Evolutionary conservation across 2,329 filamentous ascomycete species (phyloP).

Genomic region (Verticillium klebahnii): DNA sequence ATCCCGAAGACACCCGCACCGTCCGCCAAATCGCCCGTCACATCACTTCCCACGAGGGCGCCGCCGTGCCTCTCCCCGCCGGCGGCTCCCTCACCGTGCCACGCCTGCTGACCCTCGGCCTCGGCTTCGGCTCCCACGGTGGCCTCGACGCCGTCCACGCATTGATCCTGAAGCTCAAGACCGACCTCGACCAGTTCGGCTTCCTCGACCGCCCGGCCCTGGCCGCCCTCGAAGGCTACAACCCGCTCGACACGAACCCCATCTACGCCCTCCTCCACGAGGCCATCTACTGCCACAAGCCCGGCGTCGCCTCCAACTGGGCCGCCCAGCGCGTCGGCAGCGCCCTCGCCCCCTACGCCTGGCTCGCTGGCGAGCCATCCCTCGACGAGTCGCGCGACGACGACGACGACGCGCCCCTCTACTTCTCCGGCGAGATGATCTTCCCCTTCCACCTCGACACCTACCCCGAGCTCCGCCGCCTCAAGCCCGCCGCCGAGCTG

Average conservation of each 20-base stretch:
- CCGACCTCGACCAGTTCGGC: conserved; percentile 73
- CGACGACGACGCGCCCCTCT: conserved; percentile 47
- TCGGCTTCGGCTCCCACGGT: conserved; percentile 74
- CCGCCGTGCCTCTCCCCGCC: conserved; percentile 57
- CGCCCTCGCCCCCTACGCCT: conserved; percentile 39
- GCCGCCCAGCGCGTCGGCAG: conserved; percentile 63
- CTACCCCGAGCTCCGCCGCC: conserved; percentile 67
- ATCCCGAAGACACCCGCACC: conserved; percentile 68
- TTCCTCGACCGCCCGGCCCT: conserved; percentile 70
- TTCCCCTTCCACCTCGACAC: conserved; percentile 81
- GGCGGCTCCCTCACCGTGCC: conserved; percentile 69
- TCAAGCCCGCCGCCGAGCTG: conserved; percentile 65
- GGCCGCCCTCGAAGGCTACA: conserved; percentile 59
- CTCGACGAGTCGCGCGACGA: conserved; percentile 18
- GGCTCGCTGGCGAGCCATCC: conserved; percentile 38
- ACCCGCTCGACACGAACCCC: conserved; percentile 69
- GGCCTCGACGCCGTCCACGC: conserved; percentile 73
- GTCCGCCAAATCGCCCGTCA: conserved; percentile 64
- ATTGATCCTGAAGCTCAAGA: conserved; percentile 63
- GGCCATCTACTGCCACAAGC: conserved; percentile 74
- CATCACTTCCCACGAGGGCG: conserved; percentile 53
- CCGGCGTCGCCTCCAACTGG: conserved; percentile 63
- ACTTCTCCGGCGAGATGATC: conserved; percentile 91
- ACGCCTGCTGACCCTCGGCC: conserved; percentile 72
- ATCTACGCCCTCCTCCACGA: conserved; percentile 89